Base-by-base conservation (phyloP, 2,329 filamentous ascomycete genomes). In the Sclerotinia borealis region DNA sequence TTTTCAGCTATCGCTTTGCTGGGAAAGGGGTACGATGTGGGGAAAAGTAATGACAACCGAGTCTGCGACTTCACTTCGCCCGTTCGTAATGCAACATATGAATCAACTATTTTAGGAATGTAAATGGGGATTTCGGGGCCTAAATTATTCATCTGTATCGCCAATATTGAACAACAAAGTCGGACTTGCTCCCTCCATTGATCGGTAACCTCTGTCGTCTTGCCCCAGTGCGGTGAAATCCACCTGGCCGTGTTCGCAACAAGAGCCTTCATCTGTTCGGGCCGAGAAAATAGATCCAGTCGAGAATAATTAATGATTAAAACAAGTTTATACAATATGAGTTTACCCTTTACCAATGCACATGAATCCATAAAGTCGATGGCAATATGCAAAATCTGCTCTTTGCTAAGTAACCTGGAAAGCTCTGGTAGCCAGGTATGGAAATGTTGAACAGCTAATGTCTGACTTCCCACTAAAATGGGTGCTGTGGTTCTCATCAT, bases 381-480 rank as follows among this genome's bases (percentile, higher is more conserved):
- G 47, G 93, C 92, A 67, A 97, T 89, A 71, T 96, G 89, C 59
- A 97, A 79, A 51, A 97, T 93, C 74, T 98, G 93, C 70, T 92
- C 89, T 0, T 88, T 87, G 4, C 83, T 85, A 72, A 98, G 82
- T 43, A 95, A 81, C 1, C 88, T 86, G 0, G 85, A 82, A 11
- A 99, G 84, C 73, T 98, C 93, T 0, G 95, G 93, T n/a, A 99
- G 80, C 95, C 95, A 99, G 0, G 91, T 90, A 73, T 98, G 93
- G 75, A 98, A 96, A 75, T 98, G 92, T 76, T 99, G 95, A 15
- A 98, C 92, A 2, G 96, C 87, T 56, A 99, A 80, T 0, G 95
- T 98, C 77, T 99, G 96, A 67, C 91, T 98, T 39, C 95, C 95
- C 17, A 98, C 90, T 29, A 98, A 79, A 22, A 93, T 87, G 0